A percentile compares a stretch with the other conserved stretches of the same genome.
phyloP scores from a whole-genome alignment of 805 yeast genomes.

The Jamesozyma spencerorum region DNA sequence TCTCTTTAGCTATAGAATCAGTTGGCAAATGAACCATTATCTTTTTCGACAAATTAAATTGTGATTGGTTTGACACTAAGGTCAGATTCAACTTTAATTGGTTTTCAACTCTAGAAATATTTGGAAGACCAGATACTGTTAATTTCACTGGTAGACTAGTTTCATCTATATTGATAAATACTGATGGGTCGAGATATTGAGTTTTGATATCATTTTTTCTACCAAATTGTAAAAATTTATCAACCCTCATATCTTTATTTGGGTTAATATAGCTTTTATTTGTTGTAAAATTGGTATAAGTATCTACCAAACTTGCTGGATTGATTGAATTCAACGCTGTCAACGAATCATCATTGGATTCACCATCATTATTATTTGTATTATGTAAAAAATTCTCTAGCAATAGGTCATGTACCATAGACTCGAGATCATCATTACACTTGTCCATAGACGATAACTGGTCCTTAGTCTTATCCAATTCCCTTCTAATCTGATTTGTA shows the following conservation, averaged over 20 bases:
- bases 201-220: slow-evolving; percentile 16
- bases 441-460: neutral
- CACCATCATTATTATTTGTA: neutral
- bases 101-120: slow-evolving; percentile 84
- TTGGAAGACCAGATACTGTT: slow-evolving; percentile 55
- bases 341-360: neutral
- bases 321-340: too few species aligned
- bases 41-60: slow-evolving; percentile 16
- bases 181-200: slow-evolving; percentile 18
- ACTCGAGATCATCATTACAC: neutral
- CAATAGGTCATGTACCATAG: slow-evolving; percentile 2
- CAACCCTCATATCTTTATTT: neutral
- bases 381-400: neutral
- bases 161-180: slow-evolving; percentile 22
- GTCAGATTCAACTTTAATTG: slow-evolving; percentile 63
- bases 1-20: slow-evolving; percentile 79
- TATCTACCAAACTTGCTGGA: neutral
- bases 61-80: slow-evolving; percentile 38
- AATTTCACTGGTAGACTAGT: slow-evolving; percentile 36
- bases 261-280: neutral
- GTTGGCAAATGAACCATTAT: slow-evolving; percentile 64
- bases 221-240: slow-evolving; percentile 9
- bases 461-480: too few species aligned
- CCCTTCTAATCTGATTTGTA: too few species aligned
- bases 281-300: neutral